phyloP scores from a whole-genome alignment of 441 rosid genomes.

The Arabidopsis hybrid region DNA sequence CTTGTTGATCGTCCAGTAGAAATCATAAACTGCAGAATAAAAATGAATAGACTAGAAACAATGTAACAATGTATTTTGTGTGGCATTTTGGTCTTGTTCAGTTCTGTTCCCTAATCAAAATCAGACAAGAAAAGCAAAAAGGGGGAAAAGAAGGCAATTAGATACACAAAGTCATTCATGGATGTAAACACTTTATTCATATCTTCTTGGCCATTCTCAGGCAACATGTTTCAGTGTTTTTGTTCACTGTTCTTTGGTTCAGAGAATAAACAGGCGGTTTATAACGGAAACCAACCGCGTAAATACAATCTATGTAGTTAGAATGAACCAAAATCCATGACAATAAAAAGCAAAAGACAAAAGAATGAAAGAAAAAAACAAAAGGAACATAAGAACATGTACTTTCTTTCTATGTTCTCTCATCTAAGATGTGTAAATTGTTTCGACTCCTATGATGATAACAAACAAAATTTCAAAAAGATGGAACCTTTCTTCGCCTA shows the following conservation, averaged over 20 bases:
- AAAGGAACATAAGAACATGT: conserved; percentile 39
- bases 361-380: conserved; percentile 39
- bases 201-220: conserved; percentile 24
- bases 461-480: conserved; percentile 39
- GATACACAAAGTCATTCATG: conserved; percentile 7
- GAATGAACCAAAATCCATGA: conserved; percentile 42
- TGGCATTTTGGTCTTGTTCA: conserved; percentile 16
- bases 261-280: conserved; percentile 37
- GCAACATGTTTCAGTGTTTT: conserved; percentile 30
- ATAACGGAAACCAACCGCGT: conserved; percentile 36
- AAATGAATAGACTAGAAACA: neutral
- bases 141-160: neutral
- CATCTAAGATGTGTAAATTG: conserved; percentile 40
- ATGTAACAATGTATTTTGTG: neutral
- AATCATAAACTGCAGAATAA: neutral
- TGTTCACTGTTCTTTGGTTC: conserved; percentile 35
- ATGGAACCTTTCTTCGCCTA: conserved; percentile 46
- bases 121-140: conserved; percentile 9
- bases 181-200: conserved; percentile 41
- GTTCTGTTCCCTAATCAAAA: conserved; percentile 8
- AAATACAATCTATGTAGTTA: conserved; percentile 44
- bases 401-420: conserved; percentile 44
- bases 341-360: conserved; percentile 1
- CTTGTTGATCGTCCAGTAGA: neutral
- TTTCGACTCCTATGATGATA: conserved; percentile 36